phyloP scores from a whole-genome alignment of 169 alveolate species.

The Eimeria falciformis region DNA sequence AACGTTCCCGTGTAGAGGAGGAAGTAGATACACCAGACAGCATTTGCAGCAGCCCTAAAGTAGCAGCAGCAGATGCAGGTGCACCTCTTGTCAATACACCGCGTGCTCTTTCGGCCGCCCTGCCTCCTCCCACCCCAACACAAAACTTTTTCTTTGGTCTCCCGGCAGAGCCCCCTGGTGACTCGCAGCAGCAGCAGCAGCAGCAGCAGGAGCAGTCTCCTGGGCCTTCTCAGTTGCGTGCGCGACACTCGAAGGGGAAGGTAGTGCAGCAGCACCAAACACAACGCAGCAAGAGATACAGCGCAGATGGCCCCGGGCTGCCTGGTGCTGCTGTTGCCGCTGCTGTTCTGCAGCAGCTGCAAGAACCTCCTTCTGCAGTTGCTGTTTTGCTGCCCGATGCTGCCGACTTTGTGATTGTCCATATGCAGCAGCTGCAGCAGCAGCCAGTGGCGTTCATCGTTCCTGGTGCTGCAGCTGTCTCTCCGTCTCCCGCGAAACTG shows the following conservation, averaged over 20 bases:
- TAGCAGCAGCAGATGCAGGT: not conserved
- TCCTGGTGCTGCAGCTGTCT: not conserved
- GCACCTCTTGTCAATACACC: slow-evolving; percentile 19
- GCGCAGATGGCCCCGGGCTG: not conserved
- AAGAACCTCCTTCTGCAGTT: slow-evolving; percentile 36
- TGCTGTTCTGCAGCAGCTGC: slow-evolving; percentile 61
- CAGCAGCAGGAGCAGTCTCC: slow-evolving; percentile 4
- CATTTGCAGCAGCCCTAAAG: not conserved
- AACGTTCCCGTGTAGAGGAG: not conserved
- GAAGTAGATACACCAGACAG: slow-evolving; percentile 30
- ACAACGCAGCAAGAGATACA: not conserved
- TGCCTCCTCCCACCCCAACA: slow-evolving; percentile 40
- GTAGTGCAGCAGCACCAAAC: slow-evolving; percentile 18
- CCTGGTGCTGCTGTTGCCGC: slow-evolving; percentile 17
- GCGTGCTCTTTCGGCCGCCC: slow-evolving; percentile 28
- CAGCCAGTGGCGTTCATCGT: not conserved
- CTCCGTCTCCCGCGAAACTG: no score
- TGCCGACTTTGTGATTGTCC: slow-evolving; percentile 34
- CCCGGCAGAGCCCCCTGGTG: slow-evolving; percentile 43
- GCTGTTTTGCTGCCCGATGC: slow-evolving; percentile 58
- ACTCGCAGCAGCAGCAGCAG: slow-evolving; percentile 49
- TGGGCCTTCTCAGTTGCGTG: not conserved
- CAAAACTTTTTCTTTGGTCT: slow-evolving; percentile 29
- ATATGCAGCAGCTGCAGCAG: slow-evolving; percentile 33
- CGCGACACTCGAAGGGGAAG: not conserved